Evolutionary conservation across 352 stramenopile species (phyloP).

Genomic region (Globisporangium recalcitrans): DNA sequence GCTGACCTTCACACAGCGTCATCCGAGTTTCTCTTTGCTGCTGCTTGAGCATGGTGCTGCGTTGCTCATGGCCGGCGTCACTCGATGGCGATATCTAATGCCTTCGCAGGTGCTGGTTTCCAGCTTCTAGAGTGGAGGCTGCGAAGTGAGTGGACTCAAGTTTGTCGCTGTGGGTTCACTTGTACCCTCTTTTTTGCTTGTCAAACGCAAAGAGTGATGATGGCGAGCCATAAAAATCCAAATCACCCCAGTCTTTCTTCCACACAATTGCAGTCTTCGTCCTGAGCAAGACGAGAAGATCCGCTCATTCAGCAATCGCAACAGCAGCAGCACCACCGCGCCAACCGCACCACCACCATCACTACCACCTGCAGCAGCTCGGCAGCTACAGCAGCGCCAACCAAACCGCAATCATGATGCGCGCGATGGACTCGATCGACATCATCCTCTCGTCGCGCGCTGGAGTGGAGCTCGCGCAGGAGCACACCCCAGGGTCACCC

Average conservation of each 20-base stretch:
- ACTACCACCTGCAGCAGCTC: background rate
- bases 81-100: too few species aligned
- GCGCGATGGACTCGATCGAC: constrained; percentile 14
- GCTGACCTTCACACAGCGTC: background rate
- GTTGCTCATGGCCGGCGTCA: too few species aligned
- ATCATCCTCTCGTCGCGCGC: constrained; percentile 10
- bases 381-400: background rate
- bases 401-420: constrained; percentile 3
- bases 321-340: background rate
- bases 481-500: constrained; percentile 7
- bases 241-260: background rate
- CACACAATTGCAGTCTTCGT: background rate
- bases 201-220: background rate
- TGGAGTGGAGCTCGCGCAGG: background rate
- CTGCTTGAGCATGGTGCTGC: background rate
- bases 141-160: background rate
- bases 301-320: constrained; percentile 5
- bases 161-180: background rate
- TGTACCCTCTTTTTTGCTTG: background rate
- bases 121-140: background rate
- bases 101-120: background rate
- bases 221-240: background rate
- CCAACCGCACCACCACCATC: background rate
- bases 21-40: background rate
- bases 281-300: background rate